Base-by-base conservation (phyloP, 495 filamentous ascomycete species). In the Pyrenula aspistea region DNA sequence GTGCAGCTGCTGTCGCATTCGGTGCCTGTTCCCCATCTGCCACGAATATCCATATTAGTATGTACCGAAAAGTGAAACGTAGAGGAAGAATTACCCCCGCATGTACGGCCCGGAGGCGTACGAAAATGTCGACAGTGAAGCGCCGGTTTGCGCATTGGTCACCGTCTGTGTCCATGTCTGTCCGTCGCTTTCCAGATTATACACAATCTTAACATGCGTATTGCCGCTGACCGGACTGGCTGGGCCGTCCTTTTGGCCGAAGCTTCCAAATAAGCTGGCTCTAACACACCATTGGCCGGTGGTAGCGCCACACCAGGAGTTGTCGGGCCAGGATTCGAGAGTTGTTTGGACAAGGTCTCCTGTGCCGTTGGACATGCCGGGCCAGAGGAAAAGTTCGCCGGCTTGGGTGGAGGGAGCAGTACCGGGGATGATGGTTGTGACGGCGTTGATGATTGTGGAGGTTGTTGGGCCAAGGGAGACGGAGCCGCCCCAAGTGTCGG, bases 291-390 rank as follows among this genome's bases (percentile, higher is more conserved):
- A 72, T 55, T 72, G 62, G 1, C 67, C 66, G 10, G 59, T 56
- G 2, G 50, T 57, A n/a, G 68, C 66, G 47, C 67, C 69, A 53
- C 69, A 71, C 69, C 67, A 71, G 24, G 57, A 53, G 56, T 71
- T 71, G 53, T 57, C 59, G 2, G 60, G 54, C 67, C 67, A 70
- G 57, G 64, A 66, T 48, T 71, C 67, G 0, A 70, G 61, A 20
- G 68, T 70, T 1, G 69, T 68, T 62, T 74, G 69, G 56, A 73
- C 60, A 19, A 74, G 57, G 54, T 74, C 72, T 2, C 72, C 71
- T 1, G 72, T 74, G 31, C 71, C 67, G 55, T 74, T 74, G 60
- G 68, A 71, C 70, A 74, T 74, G 0, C 70, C 71, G 15, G 70
- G 71, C 71, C 71, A 74, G 23, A 74, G 62, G 62, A 72, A 74